A percentile compares a stretch with the other conserved stretches of the same genome.
phyloP scores from a whole-genome alignment of 805 yeast species.

The Monosporozyma yasuniensis region DNA sequence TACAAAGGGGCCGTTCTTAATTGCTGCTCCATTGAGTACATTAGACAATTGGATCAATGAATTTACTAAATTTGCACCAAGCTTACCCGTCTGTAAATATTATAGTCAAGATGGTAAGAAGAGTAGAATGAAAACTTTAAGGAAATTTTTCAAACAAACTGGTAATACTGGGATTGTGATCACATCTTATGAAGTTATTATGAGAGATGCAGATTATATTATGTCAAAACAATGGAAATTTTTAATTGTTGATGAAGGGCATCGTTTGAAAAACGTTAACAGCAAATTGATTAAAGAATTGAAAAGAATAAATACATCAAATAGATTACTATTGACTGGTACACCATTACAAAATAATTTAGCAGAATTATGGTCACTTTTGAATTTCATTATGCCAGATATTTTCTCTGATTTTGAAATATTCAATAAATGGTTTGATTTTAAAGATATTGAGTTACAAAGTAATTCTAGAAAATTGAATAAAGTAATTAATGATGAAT shows the following conservation, averaged over 20 bases:
- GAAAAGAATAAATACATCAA: constrained; percentile 55
- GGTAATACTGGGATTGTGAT: constrained; percentile 46
- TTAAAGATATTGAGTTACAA: constrained; percentile 43
- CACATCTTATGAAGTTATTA: constrained; percentile 74
- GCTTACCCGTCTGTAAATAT: constrained; percentile 51
- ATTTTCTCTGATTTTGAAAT: constrained; percentile 83
- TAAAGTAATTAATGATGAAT: constrained; percentile 46
- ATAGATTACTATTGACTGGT: constrained; percentile 82
- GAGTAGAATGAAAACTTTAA: constrained; percentile 24
- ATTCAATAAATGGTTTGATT: constrained; percentile 93
- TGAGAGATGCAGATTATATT: constrained; percentile 55
- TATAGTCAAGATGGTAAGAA: constrained; percentile 50
- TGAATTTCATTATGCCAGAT: constrained; percentile 87
- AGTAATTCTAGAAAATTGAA: constrained; percentile 23
- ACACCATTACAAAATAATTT: constrained; percentile 91
- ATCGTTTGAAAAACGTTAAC: constrained; percentile 76
- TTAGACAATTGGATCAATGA: constrained; percentile 80
- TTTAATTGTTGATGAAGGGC: constrained; percentile 92
- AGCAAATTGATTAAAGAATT: constrained; percentile 66
- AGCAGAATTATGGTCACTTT: constrained; percentile 82
- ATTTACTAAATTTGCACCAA: constrained; percentile 64
- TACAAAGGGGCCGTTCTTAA: constrained; percentile 65
- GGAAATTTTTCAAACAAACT: constrained; percentile 34
- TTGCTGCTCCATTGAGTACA: constrained; percentile 79
- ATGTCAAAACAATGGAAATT: constrained; percentile 61